Evolutionary conservation across 176 grass and related monocot genomes (phyloP), one percentile per base, ranked within the genome.

Genomic region (Alloteropsis semialata): DNA sequence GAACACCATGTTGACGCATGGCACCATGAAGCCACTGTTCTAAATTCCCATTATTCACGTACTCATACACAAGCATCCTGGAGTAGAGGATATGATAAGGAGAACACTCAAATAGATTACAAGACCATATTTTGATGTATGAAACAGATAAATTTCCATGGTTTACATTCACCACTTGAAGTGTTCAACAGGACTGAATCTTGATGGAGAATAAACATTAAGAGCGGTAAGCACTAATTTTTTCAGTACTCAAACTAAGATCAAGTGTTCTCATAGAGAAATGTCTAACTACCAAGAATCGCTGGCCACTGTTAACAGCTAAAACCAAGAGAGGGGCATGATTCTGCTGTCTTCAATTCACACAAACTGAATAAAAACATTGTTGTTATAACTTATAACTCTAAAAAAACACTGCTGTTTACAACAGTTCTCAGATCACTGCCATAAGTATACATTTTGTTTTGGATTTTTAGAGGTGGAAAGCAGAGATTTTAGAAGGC

Each of bases 31-130:
- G 77, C 77, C 77, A 80, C 46, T 80, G 77, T 41, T 80, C 77
- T 51, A 80, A 54, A 50, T 80, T 80, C 46, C 77, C 77, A 39
- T 80, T 80, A 68, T 68, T 80, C 32, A 80, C 77, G 1, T 80
- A 80, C 45, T 80, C 77, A 41, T 80, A 80, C 13, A 80, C 77
- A 80, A 88, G 80, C 86, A 88, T 88, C 86, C 86, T 88, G 69
- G 39, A 33, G 33, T 3, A 39, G 14, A 51, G 24, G 34, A 66
- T 7, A 53, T 41, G 9, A 43, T 76, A 17, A 8, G 79, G 44
- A 16, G 39, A 65, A 65, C 4, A 45, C 42, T 60, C 10, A 71
- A 60, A 38, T 17, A 81, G 38, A 81, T 42, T 4, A 54, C 2
- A 29, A 68, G 29, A 69, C 48, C 9, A 55, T 14, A 78, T 10